Percentiles rank a stretch among this genome's conserved stretches.
Conservation (phyloP, 108 stramenopile species). For the Pseudonitzschia pungens region DNA sequence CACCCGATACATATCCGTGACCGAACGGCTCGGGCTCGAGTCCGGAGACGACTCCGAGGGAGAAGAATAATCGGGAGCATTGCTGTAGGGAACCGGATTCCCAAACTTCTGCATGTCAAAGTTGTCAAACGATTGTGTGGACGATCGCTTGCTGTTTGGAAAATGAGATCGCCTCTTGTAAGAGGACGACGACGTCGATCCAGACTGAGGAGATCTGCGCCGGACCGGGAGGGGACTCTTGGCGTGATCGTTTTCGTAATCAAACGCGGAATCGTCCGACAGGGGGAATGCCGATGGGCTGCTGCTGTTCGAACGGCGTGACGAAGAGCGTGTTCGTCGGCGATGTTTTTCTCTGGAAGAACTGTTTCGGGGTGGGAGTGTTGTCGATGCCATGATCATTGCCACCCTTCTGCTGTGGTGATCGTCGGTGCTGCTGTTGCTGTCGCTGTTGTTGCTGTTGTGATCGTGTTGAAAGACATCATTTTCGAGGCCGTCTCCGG, state of each 20-base stretch:
- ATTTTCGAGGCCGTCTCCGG: background rate
- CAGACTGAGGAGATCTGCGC: background rate
- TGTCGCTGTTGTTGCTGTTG: background rate
- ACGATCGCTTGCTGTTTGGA: background rate
- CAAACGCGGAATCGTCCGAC: slow-evolving; percentile 14
- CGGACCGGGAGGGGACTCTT: slow-evolving; percentile 1
- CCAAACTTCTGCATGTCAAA: background rate
- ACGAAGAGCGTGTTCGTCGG: slow-evolving; percentile 20
- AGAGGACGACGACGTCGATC: background rate
- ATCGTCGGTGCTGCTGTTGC: background rate
- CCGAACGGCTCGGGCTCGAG: slow-evolving; percentile 17
- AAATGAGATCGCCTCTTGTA: background rate
- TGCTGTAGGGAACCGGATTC: background rate
- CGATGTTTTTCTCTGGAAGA: background rate
- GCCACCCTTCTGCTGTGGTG: background rate
- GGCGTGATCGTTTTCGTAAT: background rate
- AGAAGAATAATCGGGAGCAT: slow-evolving; percentile 15
- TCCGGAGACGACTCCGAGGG: slow-evolving; percentile 28
- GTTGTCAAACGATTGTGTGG: background rate
- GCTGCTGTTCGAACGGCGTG: slow-evolving; percentile 7
- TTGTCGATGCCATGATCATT: background rate
- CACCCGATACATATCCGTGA: background rate
- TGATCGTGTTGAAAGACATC: background rate
- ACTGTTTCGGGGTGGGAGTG: background rate
- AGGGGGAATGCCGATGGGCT: slow-evolving; percentile 14